These are phyloP conservation scores for Phytophthora gonapodyides DNA, from an alignment of 352 stramenopile genomes.

Conservation along the genomic window DNA sequence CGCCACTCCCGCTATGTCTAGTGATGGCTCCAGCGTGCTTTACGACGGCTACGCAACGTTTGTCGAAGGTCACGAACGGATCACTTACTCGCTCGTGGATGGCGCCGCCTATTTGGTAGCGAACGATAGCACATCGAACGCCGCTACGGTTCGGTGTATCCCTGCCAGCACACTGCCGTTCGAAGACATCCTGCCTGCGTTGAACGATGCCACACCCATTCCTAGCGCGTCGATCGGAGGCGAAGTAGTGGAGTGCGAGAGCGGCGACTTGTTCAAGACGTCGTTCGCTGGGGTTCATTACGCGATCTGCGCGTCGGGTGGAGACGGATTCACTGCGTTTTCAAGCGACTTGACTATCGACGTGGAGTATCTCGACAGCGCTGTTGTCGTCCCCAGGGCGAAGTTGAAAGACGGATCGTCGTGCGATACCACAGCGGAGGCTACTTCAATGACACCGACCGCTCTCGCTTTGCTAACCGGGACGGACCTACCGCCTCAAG, in stretches of 20 bases:
- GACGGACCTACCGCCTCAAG: conserved; percentile 14
- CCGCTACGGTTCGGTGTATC: conserved; percentile 24
- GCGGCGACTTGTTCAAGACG: conserved; percentile 31
- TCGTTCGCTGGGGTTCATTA: conserved; percentile 33
- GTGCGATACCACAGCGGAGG: conserved; percentile 5
- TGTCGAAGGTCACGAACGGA: conserved; percentile 15
- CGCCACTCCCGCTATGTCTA: conserved; percentile 30
- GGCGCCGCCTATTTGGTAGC: conserved; percentile 32
- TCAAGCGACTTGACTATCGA: conserved; percentile 38
- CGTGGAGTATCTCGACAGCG: conserved; percentile 25
- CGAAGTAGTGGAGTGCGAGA: conserved; percentile 25
- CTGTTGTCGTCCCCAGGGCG: conserved; percentile 4
- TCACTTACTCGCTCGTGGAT: conserved; percentile 40
- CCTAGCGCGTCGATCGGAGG: conserved; percentile 11
- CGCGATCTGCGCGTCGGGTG: conserved; percentile 28
- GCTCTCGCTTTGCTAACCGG: conserved; percentile 25
- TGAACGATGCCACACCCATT: conserved; percentile 24
- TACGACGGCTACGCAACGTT: conserved; percentile 41
- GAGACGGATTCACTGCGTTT: conserved; percentile 32
- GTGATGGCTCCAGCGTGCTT: conserved; percentile 16
- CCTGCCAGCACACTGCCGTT: conserved; percentile 21
- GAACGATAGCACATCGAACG: conserved; percentile 16
- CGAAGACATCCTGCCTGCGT: conserved; percentile 19
- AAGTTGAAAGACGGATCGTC: conserved; percentile 12
- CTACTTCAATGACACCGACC: conserved; percentile 5